These are phyloP conservation scores for Rhododendron williamsianum DNA, from an alignment of 148 eudicot species.

Conservation along the genomic window DNA sequence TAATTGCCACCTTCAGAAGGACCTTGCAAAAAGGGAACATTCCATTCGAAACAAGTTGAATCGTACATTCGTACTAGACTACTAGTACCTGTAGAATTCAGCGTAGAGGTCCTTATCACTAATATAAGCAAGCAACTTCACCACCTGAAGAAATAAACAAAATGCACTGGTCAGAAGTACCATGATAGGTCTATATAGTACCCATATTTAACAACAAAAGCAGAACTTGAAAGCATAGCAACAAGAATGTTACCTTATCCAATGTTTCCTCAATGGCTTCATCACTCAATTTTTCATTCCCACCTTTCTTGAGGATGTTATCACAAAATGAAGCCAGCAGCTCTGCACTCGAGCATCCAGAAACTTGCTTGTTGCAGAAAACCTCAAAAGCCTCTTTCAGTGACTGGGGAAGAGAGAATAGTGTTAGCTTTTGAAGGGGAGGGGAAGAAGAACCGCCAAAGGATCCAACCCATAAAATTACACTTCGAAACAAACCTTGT, in stretches of 20 bases:
- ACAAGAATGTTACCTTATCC: conserved; percentile 23
- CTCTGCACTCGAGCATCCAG: conserved; percentile 26
- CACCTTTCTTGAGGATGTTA: conserved; percentile 29
- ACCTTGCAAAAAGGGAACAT: neutral
- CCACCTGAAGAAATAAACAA: conserved; percentile 15
- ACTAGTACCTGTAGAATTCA: conserved; percentile 26
- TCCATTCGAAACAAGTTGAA: neutral
- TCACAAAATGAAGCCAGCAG: conserved; percentile 29
- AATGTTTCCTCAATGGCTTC: conserved; percentile 36
- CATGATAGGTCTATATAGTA: neutral
- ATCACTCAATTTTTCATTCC: conserved; percentile 28
- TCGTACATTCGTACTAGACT: neutral
- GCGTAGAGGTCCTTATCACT: conserved; percentile 32
- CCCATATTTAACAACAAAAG: neutral
- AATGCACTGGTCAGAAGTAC: neutral
- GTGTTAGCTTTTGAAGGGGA: neutral
- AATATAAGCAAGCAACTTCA: conserved; percentile 29
- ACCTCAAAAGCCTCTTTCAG: conserved; percentile 30
- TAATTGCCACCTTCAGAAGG: neutral
- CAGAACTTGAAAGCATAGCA: neutral
- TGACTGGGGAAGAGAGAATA: conserved; percentile 16
- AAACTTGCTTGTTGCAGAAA: conserved; percentile 29
- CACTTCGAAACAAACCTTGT: conserved; percentile 26
- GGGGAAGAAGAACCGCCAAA: neutral
- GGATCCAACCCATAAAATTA: neutral